Evolutionary conservation across 1,284 basidiomycete genomes (phyloP).

Genomic region (Fomes fomentarius): DNA sequence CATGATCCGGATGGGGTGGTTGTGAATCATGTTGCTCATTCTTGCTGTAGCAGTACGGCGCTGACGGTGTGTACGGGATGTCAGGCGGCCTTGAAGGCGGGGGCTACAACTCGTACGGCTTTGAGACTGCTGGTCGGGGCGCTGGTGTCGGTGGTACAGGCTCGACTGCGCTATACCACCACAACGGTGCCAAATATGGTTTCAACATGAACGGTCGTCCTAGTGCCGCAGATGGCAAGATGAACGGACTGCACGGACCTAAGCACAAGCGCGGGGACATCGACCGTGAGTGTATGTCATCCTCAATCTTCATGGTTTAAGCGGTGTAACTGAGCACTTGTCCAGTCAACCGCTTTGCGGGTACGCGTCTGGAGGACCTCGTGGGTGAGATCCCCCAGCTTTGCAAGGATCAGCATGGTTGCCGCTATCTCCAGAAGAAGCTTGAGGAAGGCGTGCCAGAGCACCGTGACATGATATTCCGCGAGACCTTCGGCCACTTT

Average conservation of each 20-base stretch:
- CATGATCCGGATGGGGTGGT: conserved; percentile 37
- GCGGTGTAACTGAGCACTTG: conserved; percentile 6
- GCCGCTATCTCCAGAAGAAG: conserved; percentile 98
- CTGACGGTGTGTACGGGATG: conserved; percentile 63
- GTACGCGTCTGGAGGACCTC: conserved; percentile 94
- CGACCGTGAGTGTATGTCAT: conserved; percentile 81
- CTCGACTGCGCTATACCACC: conserved; percentile 81
- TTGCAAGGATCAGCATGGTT: conserved; percentile 99
- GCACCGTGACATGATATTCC: conserved; percentile 99
- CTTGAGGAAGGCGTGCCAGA: conserved; percentile 94
- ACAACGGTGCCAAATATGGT: conserved; percentile 77
- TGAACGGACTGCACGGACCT: conserved; percentile 87
- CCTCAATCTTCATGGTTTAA: not conserved
- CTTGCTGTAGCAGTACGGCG: conserved; percentile 51
- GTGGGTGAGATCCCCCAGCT: conserved; percentile 91
- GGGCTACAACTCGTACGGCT: conserved; percentile 67
- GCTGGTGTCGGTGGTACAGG: conserved; percentile 57
- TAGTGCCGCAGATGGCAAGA: conserved; percentile 64
- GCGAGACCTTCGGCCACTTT: conserved; percentile 97
- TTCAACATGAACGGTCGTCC: conserved; percentile 59
- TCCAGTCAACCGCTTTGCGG: conserved; percentile 91
- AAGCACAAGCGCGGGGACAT: conserved; percentile 94
- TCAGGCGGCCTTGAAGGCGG: conserved; percentile 52
- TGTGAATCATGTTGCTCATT: conserved; percentile 16
- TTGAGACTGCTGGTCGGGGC: conserved; percentile 52